Evolutionary conservation across 345 rosid species (phyloP).

Genomic region (Psidium friedrichsthalianum): DNA sequence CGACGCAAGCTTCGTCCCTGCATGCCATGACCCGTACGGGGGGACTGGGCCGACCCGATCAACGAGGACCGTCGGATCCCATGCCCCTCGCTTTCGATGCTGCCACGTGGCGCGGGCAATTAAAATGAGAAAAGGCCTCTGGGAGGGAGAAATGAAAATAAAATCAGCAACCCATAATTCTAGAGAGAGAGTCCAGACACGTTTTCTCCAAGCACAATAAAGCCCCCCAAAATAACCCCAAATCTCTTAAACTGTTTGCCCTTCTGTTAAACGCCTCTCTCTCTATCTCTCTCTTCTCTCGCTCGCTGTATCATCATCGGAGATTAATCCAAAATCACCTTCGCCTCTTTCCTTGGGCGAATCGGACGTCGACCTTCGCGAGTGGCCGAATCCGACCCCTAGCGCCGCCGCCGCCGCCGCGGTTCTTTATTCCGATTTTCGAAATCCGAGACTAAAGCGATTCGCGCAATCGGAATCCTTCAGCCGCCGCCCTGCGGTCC

Average conservation of each 20-base stretch:
- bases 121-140: not conserved
- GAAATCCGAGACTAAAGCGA: not conserved
- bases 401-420: not conserved
- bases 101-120: not conserved
- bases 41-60: not conserved
- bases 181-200: not conserved
- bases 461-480: not conserved
- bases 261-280: slow-evolving; percentile 1
- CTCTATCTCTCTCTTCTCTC: slow-evolving; percentile 1
- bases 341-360: slow-evolving; percentile 16
- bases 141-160: not conserved
- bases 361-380: slow-evolving; percentile 16
- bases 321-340: slow-evolving; percentile 43
- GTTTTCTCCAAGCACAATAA: not conserved
- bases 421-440: not conserved
- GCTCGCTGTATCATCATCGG: slow-evolving; percentile 20
- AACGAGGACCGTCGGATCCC: not conserved
- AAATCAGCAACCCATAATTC: not conserved
- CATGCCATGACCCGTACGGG: no score
- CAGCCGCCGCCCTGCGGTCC: not conserved
- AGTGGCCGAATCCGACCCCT: slow-evolving; percentile 8
- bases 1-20: not conserved
- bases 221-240: slow-evolving; percentile 3
- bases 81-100: not conserved
- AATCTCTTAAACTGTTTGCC: not conserved